A percentile compares a stretch with the other conserved stretches of the same genome.
These are phyloP conservation scores for Blastomyces parvus DNA, from an alignment of 2,329 filamentous ascomycete genomes.

Conservation along the genomic window DNA sequence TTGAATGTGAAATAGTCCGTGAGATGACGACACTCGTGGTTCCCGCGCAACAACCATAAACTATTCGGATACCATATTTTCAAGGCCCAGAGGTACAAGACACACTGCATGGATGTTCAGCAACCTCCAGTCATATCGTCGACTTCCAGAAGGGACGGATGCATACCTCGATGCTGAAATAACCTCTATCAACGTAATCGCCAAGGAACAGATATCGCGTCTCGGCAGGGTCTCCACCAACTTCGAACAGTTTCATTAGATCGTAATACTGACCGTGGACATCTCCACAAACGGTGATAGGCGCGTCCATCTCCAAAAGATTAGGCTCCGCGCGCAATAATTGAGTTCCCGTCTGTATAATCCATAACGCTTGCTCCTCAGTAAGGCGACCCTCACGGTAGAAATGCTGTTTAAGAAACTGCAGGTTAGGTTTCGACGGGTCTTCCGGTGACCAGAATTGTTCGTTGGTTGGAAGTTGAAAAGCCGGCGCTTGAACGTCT, in stretches of 20 bases:
- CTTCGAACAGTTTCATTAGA: constrained; percentile 98
- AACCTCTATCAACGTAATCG: constrained; percentile 95
- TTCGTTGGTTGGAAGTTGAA: constrained; percentile 82
- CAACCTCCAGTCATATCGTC: not conserved
- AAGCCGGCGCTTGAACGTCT: constrained; percentile 98
- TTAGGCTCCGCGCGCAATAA: constrained; percentile 85
- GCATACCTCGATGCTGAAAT: constrained; percentile 87
- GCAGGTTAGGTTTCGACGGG: constrained; percentile 77
- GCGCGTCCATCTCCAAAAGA: constrained; percentile 96
- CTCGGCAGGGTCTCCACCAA: constrained; percentile 91
- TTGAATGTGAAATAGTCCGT: constrained; percentile 99
- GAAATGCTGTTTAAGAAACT: constrained; percentile 96
- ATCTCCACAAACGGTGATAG: constrained; percentile 96
- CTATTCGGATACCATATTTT: constrained; percentile 99
- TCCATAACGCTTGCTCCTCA: constrained; percentile 95
- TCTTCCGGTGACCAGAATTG: constrained; percentile 88
- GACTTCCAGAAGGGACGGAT: not conserved
- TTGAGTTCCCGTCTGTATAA: constrained; percentile 79
- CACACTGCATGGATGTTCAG: constrained; percentile 52
- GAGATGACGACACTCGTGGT: constrained; percentile 97
- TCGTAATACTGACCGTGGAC: constrained; percentile 99
- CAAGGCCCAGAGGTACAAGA: constrained; percentile 92
- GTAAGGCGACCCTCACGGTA: constrained; percentile 95
- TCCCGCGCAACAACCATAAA: constrained; percentile 91
- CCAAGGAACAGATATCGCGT: constrained; percentile 95